Evolutionary conservation across 345 rosid genomes (phyloP).

Genomic region (Hevea brasiliensis): DNA sequence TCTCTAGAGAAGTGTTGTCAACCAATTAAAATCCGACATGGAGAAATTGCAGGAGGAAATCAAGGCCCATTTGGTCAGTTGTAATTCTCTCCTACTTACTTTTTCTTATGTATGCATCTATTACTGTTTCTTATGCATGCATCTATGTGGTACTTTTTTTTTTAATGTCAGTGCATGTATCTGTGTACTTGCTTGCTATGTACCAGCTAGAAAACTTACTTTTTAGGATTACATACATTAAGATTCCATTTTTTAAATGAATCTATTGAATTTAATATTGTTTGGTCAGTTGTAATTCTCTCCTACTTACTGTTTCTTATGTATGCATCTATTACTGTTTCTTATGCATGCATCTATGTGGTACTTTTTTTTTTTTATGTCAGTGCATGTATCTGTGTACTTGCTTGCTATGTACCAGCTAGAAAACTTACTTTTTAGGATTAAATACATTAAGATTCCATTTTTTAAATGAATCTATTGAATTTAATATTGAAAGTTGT

Average conservation of each 20-base stretch:
- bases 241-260: background rate
- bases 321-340: too few relatives aligned
- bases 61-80: constrained; percentile 71
- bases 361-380: background rate
- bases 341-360: background rate
- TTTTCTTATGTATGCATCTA: background rate
- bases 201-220: background rate
- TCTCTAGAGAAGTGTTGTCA: constrained; percentile 79
- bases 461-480: background rate
- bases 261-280: too few relatives aligned
- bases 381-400: background rate
- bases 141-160: background rate
- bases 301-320: too few relatives aligned
- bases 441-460: background rate
- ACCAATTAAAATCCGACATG: constrained; percentile 89
- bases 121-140: background rate
- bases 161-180: background rate
- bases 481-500: background rate
- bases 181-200: background rate
- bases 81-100: constrained; percentile 7
- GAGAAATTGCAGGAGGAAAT: constrained; percentile 80
- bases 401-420: background rate
- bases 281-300: constrained; percentile 53
- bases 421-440: background rate
- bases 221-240: background rate